Base-by-base conservation (phyloP, 495 filamentous ascomycete species). In the Stereocaulon alpinum region DNA sequence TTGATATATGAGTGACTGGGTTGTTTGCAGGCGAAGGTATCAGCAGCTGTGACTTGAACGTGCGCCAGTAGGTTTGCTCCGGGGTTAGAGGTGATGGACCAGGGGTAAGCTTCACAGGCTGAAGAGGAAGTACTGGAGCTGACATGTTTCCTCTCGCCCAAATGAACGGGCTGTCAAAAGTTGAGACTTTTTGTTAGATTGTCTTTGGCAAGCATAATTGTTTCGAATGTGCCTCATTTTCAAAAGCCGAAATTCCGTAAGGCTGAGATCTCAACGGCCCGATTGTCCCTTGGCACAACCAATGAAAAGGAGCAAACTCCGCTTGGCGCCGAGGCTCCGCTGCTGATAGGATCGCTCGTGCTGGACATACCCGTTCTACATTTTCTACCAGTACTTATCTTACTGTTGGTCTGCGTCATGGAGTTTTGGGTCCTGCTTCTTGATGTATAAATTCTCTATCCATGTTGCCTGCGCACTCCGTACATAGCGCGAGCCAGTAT, bases 61-160 rank as follows among this genome's bases (percentile, higher is more conserved):
- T 85, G 63, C 84, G 83, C 90, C 93, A 99, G 77, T 96, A 97
- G 64, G 83, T 80, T 73, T 97, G 91, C 74, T 99, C 93, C 48
- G 91, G 83, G 5, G 91, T 95, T 30, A 86, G 68, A 53, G 84
- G 80, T 22, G 80, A 79, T 57, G 87, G 86, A 40, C 85, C 86
- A 27, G 80, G 70, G 55, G 92, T 85, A 63, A 95, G 83, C 79
- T 91, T 93, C 70, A 95, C 73, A 67, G 84, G 86, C 69, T 85
- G 86, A 58, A 95, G 76, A 62, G 88, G 86, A 66, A 83, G 80
- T 62, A 96, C 86, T 71, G 88, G 84, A 60, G 90, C 88, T 62
- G 93, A 92, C 93, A 98, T 98, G 60, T 30, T 14, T 34, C 18
- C 24, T 22, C 22, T 40, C 30, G 2, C 34, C 57, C 29, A 14